Evolutionary conservation across 352 stramenopile genomes (phyloP).

Genomic region (Achlya hypogyna): DNA sequence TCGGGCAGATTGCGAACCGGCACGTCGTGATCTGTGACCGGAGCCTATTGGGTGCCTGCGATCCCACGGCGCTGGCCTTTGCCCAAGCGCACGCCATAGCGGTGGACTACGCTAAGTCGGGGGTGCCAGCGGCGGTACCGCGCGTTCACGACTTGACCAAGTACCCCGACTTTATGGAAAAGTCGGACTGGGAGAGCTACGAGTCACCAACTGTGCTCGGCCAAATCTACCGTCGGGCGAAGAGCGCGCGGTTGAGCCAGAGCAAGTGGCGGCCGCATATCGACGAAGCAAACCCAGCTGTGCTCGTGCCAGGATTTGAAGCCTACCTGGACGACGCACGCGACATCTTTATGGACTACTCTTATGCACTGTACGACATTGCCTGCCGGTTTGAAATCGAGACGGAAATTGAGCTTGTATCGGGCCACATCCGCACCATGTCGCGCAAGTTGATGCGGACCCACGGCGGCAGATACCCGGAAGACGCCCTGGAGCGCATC

Average conservation of each 20-base stretch:
- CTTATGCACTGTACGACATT: conserved; percentile 38
- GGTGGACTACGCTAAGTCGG: conserved; percentile 40
- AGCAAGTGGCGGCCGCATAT: conserved; percentile 28
- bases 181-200: conserved; percentile 51
- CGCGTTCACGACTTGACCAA: conserved; percentile 35
- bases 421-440: conserved; percentile 25
- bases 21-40: conserved; percentile 61
- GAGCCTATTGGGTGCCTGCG: conserved; percentile 40
- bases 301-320: conserved; percentile 40
- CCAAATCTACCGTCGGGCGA: conserved; percentile 60
- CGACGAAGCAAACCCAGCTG: conserved; percentile 40
- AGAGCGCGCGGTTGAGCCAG: conserved; percentile 32
- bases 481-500: conserved; percentile 47
- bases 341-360: conserved; percentile 52
- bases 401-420: conserved; percentile 55
- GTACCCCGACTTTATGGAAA: conserved; percentile 81
- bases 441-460: conserved; percentile 45
- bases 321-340: conserved; percentile 31
- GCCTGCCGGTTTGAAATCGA: conserved; percentile 50
- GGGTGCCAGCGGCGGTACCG: conserved; percentile 38
- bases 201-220: conserved; percentile 61
- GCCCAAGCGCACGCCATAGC: conserved; percentile 61
- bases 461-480: conserved; percentile 42
- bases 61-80: conserved; percentile 35
- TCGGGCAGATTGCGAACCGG: conserved; percentile 68